These are phyloP conservation scores for Huntiella decipiens DNA, from an alignment of 2,329 filamentous ascomycete species.

Conservation along the genomic window DNA sequence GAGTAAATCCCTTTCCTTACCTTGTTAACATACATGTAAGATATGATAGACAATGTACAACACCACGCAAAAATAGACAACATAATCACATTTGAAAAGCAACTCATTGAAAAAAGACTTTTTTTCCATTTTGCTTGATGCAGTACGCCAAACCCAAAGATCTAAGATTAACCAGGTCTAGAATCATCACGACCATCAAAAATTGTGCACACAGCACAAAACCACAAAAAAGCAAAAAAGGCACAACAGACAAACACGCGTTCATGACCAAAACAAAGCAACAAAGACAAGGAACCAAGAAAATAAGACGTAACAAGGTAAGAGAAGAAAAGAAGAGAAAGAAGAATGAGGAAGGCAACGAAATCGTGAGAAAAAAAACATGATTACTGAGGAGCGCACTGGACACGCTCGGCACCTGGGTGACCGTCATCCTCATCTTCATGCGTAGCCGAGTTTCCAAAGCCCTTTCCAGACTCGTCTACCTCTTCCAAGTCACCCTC, in stretches of 20 bases:
- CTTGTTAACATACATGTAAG: not conserved
- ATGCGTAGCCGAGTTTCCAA: constrained; percentile 42
- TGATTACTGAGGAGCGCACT: constrained; percentile 69
- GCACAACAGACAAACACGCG: not conserved
- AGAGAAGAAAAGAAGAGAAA: not conserved
- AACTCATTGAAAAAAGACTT: not conserved
- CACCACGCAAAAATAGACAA: too few species aligned
- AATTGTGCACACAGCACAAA: not conserved
- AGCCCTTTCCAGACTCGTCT: constrained; percentile 50
- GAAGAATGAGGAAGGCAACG: not conserved
- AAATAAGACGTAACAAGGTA: not conserved
- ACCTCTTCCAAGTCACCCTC: constrained; percentile 73
- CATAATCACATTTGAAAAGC: not conserved
- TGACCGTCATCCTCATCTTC: constrained; percentile 57
- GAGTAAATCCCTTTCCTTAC: not conserved
- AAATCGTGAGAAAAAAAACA: not conserved
- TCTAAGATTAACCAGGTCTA: constrained; percentile 3
- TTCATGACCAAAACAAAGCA: not conserved
- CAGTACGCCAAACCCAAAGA: constrained; percentile 6
- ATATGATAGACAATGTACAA: not conserved
- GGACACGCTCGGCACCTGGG: constrained; percentile 57
- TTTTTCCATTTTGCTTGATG: not conserved
- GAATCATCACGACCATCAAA: not conserved
- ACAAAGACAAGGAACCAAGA: not conserved
- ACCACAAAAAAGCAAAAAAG: not conserved